Percentiles rank a stretch among this genome's conserved stretches.
phyloP scores from a whole-genome alignment of 768 basidiomycete species.

The Termitomyces bulborhizus region DNA sequence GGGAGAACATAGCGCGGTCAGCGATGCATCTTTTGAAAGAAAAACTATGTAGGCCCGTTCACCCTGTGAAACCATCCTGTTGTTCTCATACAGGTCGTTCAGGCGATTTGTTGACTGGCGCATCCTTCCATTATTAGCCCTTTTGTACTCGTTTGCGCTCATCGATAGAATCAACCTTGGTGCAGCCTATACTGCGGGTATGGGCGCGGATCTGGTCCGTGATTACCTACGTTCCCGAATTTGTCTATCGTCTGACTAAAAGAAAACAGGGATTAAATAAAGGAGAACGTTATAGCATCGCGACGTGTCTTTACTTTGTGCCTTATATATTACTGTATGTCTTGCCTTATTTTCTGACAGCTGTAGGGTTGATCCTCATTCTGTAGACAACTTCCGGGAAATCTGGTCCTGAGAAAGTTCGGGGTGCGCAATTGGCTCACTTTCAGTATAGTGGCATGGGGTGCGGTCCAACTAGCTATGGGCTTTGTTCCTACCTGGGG shows the following conservation, averaged over 20 bases:
- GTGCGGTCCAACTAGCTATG: constrained; percentile 38
- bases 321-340: constrained; percentile 38
- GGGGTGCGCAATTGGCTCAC: constrained; percentile 41
- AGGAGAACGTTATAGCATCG: constrained; percentile 33
- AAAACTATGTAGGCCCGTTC: constrained; percentile 26
- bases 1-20: constrained; percentile 3
- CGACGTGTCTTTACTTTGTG: constrained; percentile 36
- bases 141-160: constrained; percentile 35
- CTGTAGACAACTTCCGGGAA: constrained; percentile 39
- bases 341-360: neutral
- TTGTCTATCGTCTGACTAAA: constrained; percentile 5
- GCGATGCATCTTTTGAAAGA: constrained; percentile 25
- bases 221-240: neutral
- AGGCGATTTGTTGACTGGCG: constrained; percentile 38
- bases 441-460: constrained; percentile 36
- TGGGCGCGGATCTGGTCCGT: constrained; percentile 32
- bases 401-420: constrained; percentile 34
- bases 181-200: constrained; percentile 36
- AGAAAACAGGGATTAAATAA: constrained; percentile 22
- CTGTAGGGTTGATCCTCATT: constrained; percentile 1
- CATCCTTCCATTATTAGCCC: constrained; percentile 33
- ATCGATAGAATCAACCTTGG: constrained; percentile 40
- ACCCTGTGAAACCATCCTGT: neutral
- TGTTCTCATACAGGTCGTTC: neutral
- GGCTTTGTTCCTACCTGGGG: constrained; percentile 37